Conservation (phyloP, 2,329 filamentous ascomycete species). For the Aureobasidium sp. region DNA sequence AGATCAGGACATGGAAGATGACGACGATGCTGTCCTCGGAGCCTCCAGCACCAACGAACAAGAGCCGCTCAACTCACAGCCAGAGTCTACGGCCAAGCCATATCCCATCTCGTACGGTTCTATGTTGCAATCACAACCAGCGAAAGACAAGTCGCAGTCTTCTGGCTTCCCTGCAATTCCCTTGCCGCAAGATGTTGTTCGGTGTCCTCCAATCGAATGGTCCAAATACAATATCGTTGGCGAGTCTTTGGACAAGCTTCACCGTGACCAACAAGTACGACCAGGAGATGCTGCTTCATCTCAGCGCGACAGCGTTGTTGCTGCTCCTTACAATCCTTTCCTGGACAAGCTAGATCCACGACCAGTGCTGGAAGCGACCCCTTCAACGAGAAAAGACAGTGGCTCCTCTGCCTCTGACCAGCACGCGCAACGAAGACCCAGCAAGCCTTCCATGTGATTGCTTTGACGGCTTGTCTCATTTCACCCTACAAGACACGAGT, state of each 20-base stretch:
- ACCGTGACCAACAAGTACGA: constrained; percentile 64
- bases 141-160: not conserved
- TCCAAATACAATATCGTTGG: constrained; percentile 87
- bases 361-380: not conserved
- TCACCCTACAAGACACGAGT: not conserved
- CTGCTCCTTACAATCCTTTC: constrained; percentile 53
- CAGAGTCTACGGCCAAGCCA: not conserved
- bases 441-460: not conserved
- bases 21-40: constrained; percentile 18
- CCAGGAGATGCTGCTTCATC: constrained; percentile 35
- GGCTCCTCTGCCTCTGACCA: constrained; percentile 11
- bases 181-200: constrained; percentile 69
- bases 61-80: not conserved
- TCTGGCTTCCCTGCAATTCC: constrained; percentile 58
- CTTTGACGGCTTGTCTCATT: not conserved
- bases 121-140: constrained; percentile 10
- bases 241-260: constrained; percentile 72
- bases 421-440: not conserved
- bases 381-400: constrained; percentile 14
- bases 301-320: constrained; percentile 42
- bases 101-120: not conserved
- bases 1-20: constrained; percentile 19
- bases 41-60: constrained; percentile 13
- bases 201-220: constrained; percentile 90
- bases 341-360: constrained; percentile 40